Percentiles rank a stretch among this genome's conserved stretches.
Conservation (phyloP, 2,329 filamentous ascomycete species). For the Monosporascus sp. region DNA sequence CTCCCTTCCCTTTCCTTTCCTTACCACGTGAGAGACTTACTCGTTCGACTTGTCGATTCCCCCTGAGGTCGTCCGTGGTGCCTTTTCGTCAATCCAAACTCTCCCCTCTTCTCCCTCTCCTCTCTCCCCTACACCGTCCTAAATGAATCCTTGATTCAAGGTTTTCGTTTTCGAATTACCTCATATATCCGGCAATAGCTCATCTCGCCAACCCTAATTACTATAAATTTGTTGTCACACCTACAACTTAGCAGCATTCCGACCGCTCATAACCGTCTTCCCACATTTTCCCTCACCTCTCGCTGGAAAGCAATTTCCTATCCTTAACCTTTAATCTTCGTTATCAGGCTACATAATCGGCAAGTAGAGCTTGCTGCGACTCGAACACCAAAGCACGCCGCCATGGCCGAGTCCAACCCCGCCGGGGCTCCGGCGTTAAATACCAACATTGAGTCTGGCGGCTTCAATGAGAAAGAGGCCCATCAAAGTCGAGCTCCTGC, state of each 20-base stretch:
- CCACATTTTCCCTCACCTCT: slow-evolving; percentile 8
- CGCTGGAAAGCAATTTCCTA: slow-evolving; percentile 6
- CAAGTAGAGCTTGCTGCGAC: slow-evolving; percentile 14
- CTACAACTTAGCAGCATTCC: slow-evolving; percentile 22
- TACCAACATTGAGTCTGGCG: slow-evolving; percentile 59
- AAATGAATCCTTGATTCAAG: slow-evolving; percentile 5
- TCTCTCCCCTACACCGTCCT: slow-evolving; percentile 11
- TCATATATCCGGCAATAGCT: slow-evolving; percentile 9
- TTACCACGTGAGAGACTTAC: slow-evolving; percentile 20
- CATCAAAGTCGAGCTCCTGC: slow-evolving; percentile 28
- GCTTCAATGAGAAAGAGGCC: slow-evolving; percentile 59
- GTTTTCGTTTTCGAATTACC: slow-evolving; percentile 11
- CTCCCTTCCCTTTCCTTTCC: slow-evolving; percentile 5
- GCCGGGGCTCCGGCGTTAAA: slow-evolving; percentile 52
- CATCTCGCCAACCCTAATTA: slow-evolving; percentile 10
- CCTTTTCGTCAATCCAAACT: slow-evolving; percentile 17
- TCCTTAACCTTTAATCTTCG: slow-evolving; percentile 9
- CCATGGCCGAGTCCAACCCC: slow-evolving; percentile 52
- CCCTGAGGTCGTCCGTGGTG: slow-evolving; percentile 23
- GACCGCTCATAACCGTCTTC: slow-evolving; percentile 10
- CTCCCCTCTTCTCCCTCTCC: slow-evolving; percentile 19
- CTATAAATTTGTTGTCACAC: slow-evolving; percentile 10
- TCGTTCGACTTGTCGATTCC: slow-evolving; percentile 19
- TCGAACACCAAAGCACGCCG: slow-evolving; percentile 19
- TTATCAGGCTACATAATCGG: slow-evolving; percentile 6